Conservation (phyloP, 148 eudicot genomes). For the Gaultheria prostrata region DNA sequence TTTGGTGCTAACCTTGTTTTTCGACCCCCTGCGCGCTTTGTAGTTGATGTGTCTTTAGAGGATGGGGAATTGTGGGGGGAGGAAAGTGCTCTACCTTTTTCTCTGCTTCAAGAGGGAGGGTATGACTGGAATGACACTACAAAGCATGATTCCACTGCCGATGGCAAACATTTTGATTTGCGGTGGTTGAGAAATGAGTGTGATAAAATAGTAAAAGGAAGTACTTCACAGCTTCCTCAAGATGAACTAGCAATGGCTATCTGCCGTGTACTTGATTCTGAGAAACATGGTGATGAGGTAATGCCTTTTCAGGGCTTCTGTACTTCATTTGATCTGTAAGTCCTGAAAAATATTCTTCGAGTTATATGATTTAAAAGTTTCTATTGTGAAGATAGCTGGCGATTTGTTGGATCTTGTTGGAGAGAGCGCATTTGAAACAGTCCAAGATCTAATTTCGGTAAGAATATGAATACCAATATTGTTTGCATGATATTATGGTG, state of each 20-base stretch:
- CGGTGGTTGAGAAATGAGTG: slow-evolving; percentile 81
- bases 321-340: neutral
- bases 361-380: neutral
- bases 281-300: slow-evolving; percentile 98
- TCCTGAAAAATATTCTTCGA: slow-evolving; percentile 6
- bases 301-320: neutral
- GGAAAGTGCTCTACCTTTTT: slow-evolving; percentile 40
- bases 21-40: slow-evolving; percentile 71
- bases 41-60: slow-evolving; percentile 62
- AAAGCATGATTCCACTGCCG: slow-evolving; percentile 26
- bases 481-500: neutral
- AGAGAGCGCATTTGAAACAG: slow-evolving; percentile 83
- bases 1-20: slow-evolving; percentile 81
- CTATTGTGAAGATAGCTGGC: slow-evolving; percentile 71
- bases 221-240: slow-evolving; percentile 74
- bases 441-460: slow-evolving; percentile 85
- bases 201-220: slow-evolving; percentile 58
- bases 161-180: slow-evolving; percentile 58
- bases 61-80: slow-evolving; percentile 48
- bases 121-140: slow-evolving; percentile 31
- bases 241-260: slow-evolving; percentile 94
- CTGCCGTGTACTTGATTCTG: slow-evolving; percentile 89
- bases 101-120: slow-evolving; percentile 43
- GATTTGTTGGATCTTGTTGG: slow-evolving; percentile 96
- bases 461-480: slow-evolving; percentile 16